A percentile compares a stretch with the other conserved stretches of the same genome.
phyloP scores from a whole-genome alignment of 305 asterid genomes.

The Rubia occidens region DNA sequence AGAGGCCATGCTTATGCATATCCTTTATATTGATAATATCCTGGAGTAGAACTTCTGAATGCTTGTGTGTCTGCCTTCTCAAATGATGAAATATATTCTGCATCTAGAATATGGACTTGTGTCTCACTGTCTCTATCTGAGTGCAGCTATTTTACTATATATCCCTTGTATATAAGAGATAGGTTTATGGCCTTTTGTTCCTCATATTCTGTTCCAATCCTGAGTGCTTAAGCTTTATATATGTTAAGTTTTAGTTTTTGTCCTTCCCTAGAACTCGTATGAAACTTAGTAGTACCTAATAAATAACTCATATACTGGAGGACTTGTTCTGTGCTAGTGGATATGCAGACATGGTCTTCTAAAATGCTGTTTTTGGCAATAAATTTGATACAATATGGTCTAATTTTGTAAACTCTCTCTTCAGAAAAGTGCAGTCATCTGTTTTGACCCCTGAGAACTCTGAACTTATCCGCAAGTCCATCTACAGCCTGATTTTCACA shows the following conservation, averaged over 20 bases:
- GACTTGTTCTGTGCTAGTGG: neutral
- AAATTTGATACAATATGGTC: neutral
- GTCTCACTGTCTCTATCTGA: neutral
- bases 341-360: neutral
- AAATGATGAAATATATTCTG: neutral
- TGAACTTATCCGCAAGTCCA: slow-evolving; percentile 66
- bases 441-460: slow-evolving; percentile 86
- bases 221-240: neutral
- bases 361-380: neutral
- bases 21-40: neutral
- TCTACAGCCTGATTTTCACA: slow-evolving; percentile 70
- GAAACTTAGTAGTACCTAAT: neutral
- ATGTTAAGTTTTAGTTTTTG: neutral
- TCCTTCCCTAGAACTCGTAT: neutral
- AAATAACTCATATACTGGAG: neutral
- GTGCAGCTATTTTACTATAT: neutral
- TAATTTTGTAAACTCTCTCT: slow-evolving; percentile 15
- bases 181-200: neutral
- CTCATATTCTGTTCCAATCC: neutral
- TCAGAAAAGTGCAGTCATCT: slow-evolving; percentile 71
- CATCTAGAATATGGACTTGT: neutral
- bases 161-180: neutral
- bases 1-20: neutral
- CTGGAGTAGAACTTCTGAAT: neutral
- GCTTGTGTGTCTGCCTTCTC: neutral